These are phyloP conservation scores for Omphalotus guepiniiformis DNA, from an alignment of 768 basidiomycete genomes.

Conservation along the genomic window DNA sequence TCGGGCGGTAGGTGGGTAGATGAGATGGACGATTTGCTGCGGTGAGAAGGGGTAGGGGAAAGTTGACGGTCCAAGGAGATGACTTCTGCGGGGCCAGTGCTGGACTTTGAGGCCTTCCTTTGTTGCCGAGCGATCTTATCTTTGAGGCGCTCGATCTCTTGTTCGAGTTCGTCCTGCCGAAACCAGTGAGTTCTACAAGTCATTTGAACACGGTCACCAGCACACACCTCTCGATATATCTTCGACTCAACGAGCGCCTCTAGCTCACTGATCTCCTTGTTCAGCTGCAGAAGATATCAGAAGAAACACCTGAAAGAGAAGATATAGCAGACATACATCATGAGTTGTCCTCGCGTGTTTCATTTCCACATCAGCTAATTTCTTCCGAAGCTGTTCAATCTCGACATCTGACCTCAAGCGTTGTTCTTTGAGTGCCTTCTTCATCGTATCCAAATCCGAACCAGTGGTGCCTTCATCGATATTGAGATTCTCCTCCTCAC, in stretches of 20 bases:
- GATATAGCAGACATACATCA: slow-evolving; percentile 46
- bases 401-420: slow-evolving; percentile 54
- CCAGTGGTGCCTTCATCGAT: slow-evolving; percentile 10
- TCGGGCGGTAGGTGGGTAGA: slow-evolving; percentile 34
- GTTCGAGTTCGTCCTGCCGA: slow-evolving; percentile 77
- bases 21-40: slow-evolving; percentile 2
- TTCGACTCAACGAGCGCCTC: slow-evolving; percentile 94
- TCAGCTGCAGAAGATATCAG: slow-evolving; percentile 48
- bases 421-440: slow-evolving; percentile 43
- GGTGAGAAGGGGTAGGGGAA: background rate
- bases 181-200: slow-evolving; percentile 7
- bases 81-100: slow-evolving; percentile 6
- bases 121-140: slow-evolving; percentile 58
- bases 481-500: slow-evolving; percentile 36
- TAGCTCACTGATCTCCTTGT: slow-evolving; percentile 89
- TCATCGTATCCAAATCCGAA: slow-evolving; percentile 34
- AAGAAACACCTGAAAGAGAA: background rate
- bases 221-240: slow-evolving; percentile 83
- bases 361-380: slow-evolving; percentile 65
- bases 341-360: slow-evolving; percentile 67
- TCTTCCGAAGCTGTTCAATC: slow-evolving; percentile 66
- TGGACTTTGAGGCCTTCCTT: slow-evolving; percentile 54
- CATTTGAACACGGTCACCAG: background rate
- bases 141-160: slow-evolving; percentile 73
- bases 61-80: background rate